phyloP scores from a whole-genome alignment of 352 stramenopile species.

The Phytophthora podocarpi region DNA sequence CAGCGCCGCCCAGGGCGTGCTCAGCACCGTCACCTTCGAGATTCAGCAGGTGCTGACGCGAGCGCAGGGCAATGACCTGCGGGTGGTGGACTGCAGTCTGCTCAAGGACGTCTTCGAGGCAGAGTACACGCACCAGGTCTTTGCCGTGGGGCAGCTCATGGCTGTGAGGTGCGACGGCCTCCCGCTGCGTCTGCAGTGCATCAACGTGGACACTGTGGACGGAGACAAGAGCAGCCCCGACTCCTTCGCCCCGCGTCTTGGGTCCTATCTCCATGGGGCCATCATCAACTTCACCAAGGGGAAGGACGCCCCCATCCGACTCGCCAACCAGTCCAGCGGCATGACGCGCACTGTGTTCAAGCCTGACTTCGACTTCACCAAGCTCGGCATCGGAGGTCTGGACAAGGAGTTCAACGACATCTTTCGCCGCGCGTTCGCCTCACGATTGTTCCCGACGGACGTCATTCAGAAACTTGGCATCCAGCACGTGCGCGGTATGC shows the following conservation, averaged over 20 bases:
- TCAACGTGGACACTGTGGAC: conserved; percentile 60
- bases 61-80: conserved; percentile 59
- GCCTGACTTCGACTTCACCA: conserved; percentile 98
- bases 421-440: conserved; percentile 98
- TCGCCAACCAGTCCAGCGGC: conserved; percentile 82
- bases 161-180: conserved; percentile 65
- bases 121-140: conserved; percentile 77
- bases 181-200: conserved; percentile 71
- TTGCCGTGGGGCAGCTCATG: conserved; percentile 76
- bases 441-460: conserved; percentile 95
- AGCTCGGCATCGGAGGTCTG: conserved; percentile 98
- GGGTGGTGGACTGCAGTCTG: conserved; percentile 74
- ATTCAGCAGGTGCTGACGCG: conserved; percentile 79
- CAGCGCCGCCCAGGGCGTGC: conserved; percentile 40
- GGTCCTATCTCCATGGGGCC: conserved; percentile 63
- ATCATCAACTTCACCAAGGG: conserved; percentile 82
- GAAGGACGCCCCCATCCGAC: conserved; percentile 76
- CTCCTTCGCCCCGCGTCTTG: conserved; percentile 41
- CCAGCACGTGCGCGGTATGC: conserved; percentile 97
- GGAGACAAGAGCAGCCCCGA: conserved; percentile 30
- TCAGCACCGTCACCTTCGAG: conserved; percentile 83
- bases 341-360: conserved; percentile 91
- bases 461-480: conserved; percentile 98
- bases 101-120: conserved; percentile 75
- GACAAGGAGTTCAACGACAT: conserved; percentile 99